Conservation (phyloP, 208 protist species). For the Herpetomonas muscarum region DNA sequence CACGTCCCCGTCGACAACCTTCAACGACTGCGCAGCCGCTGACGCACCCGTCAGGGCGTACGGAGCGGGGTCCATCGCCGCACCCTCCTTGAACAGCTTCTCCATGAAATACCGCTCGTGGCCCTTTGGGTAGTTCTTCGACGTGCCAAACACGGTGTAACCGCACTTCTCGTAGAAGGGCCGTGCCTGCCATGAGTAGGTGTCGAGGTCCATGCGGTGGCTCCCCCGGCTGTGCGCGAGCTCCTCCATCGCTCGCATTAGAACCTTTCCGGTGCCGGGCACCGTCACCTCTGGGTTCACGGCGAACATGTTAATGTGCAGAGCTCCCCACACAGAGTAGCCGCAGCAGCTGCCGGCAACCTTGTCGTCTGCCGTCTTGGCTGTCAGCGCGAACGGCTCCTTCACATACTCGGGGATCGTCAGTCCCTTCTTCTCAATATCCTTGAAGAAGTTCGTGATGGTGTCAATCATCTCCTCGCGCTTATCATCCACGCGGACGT, state of each 20-base stretch:
- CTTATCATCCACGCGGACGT: slow-evolving; percentile 1
- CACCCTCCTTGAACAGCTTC: slow-evolving; percentile 17
- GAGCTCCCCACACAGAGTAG: slow-evolving; percentile 23
- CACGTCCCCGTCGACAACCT: slow-evolving; percentile 1
- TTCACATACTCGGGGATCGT: slow-evolving; percentile 7
- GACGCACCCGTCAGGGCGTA: background rate
- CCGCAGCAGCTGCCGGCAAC: background rate
- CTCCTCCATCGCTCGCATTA: slow-evolving; percentile 19
- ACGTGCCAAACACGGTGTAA: slow-evolving; percentile 25
- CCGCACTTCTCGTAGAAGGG: slow-evolving; percentile 40
- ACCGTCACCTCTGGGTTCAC: slow-evolving; percentile 11
- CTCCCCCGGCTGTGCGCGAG: slow-evolving; percentile 12
- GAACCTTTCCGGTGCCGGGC: slow-evolving; percentile 14
- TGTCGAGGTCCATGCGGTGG: slow-evolving; percentile 29
- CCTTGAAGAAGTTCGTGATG: background rate
- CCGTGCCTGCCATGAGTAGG: slow-evolving; percentile 44
- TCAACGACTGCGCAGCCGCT: background rate
- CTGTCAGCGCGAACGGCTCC: background rate
- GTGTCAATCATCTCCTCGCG: slow-evolving; percentile 3
- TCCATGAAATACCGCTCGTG: slow-evolving; percentile 36
- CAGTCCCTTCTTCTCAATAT: slow-evolving; percentile 2
- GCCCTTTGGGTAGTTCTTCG: slow-evolving; percentile 21
- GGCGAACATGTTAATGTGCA: slow-evolving; percentile 21
- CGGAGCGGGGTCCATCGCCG: slow-evolving; percentile 2
- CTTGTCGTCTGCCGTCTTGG: slow-evolving; percentile 10